Evolutionary conservation across 768 basidiomycete genomes (phyloP), one percentile per base, ranked within the genome.

Genomic region (Pisolithus sp.): DNA sequence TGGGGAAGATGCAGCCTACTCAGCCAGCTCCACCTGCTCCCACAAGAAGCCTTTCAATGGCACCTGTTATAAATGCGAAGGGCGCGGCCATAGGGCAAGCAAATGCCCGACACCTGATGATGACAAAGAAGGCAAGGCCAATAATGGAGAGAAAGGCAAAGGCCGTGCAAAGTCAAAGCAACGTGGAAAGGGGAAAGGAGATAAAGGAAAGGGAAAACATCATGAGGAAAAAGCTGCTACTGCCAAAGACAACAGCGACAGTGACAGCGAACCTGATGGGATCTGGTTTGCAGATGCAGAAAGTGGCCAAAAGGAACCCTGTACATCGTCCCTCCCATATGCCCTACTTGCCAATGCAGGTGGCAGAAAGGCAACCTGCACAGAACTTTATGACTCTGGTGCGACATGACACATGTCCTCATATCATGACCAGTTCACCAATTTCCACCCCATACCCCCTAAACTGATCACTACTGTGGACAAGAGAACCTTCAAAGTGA

Each of bases 391-490:
- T 38, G 37, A 38, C 37, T 38, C 37, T 18, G n/a, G 37, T 38
- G 37, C 37, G 4, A 2, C 34, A 26, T 26, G 26, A 7, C 26
- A 26, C 26, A 26, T 26, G 3, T 26, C 26, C 3, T 26, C 26
- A 3, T 26, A 26, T 7, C 7, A 7, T 26, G 26, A 26, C 26
- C 26, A 26, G 26, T 26, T 26, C 26, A 26, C 34, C 3, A 38
- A 48, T 10, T 48, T 34, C 23, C 8, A 17, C n/a, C n/a, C 5
- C 40, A 60, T 55, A n/a, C 9, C 49, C 1, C 61, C 65, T 3
- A 48, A 58, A n/a, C 46, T 59, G 17, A 70, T 73, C 50, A 63
- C 54, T 15, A 60, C 63, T 0, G 54, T 61, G 13, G 51, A 68
- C 53, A 53, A 59, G n/a, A 5, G 20, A 13, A 42, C 41, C 41